A percentile compares a stretch with the other conserved stretches of the same genome.
Conservation (phyloP, 345 rosid species). For the Euphorbia lathyris region DNA sequence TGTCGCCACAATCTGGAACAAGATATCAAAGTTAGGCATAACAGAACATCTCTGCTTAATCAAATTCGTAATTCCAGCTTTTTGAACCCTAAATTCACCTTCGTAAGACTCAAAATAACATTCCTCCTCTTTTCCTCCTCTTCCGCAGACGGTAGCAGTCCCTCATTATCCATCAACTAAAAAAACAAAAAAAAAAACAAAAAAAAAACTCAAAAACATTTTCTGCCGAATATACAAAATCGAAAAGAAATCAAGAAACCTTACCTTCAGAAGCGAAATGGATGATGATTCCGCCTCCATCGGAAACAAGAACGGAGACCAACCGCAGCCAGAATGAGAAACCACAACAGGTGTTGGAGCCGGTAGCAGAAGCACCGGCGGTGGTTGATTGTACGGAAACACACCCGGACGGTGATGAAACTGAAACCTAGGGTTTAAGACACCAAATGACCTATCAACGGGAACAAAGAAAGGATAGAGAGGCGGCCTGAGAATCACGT, state of each 20-base stretch:
- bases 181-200: too few relatives aligned
- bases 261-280: slow-evolving; percentile 47
- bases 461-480: slow-evolving; percentile 1
- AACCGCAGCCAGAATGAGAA: slow-evolving; percentile 15
- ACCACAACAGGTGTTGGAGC: slow-evolving; percentile 3
- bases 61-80: not conserved
- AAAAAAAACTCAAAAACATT: not conserved
- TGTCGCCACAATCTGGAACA: slow-evolving; percentile 37
- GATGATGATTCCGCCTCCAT: slow-evolving; percentile 48
- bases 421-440: slow-evolving; percentile 14
- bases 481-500: slow-evolving; percentile 13
- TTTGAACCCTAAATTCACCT: slow-evolving; percentile 20
- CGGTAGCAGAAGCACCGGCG: too few relatives aligned
- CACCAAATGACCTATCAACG: not conserved
- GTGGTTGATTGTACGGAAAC: slow-evolving; percentile 18
- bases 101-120: slow-evolving; percentile 35
- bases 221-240: not conserved
- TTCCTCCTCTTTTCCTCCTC: slow-evolving; percentile 46
- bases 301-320: slow-evolving; percentile 13
- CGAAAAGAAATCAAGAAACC: not conserved
- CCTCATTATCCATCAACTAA: slow-evolving; percentile 46
- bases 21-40: not conserved
- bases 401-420: not conserved
- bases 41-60: not conserved
- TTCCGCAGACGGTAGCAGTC: slow-evolving; percentile 37